A percentile compares a stretch with the other conserved stretches of the same genome.
These are phyloP conservation scores for Alisma plantagoaquatica DNA, from an alignment of 106 monocot species.

Conservation along the genomic window DNA sequence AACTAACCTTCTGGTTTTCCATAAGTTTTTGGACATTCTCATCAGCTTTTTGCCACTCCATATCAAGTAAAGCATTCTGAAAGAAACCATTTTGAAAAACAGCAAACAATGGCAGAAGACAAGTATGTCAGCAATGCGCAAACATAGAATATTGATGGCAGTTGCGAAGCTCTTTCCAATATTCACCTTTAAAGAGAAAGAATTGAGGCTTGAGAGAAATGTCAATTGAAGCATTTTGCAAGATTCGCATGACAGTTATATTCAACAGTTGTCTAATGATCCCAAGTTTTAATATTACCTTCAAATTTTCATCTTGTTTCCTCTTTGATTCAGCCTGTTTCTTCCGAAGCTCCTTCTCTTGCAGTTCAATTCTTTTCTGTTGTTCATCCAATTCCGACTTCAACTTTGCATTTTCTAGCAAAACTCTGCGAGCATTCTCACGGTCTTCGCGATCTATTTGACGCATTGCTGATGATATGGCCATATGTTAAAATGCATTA, in stretches of 20 bases:
- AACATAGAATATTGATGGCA: too few species aligned
- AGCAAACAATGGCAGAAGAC: too few species aligned
- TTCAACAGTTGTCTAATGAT: too few species aligned
- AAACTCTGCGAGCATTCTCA: conserved; percentile 52
- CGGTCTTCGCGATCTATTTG: conserved; percentile 52
- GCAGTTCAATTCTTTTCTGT: conserved; percentile 49
- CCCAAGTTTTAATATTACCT: too few species aligned
- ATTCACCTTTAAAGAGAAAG: too few species aligned
- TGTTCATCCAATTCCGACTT: conserved; percentile 56
- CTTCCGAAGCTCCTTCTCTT: conserved; percentile 42
- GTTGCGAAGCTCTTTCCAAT: too few species aligned
- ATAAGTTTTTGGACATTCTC: conserved; percentile 55
- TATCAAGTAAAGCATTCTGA: conserved; percentile 40
- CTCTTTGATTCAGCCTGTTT: conserved; percentile 40
- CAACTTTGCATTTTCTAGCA: conserved; percentile 71
- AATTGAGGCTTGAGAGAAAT: too few species aligned
- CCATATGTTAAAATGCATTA: too few species aligned
- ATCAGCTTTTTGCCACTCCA: conserved; percentile 60
- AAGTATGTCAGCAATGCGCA: too few species aligned
- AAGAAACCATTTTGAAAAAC: too few species aligned
- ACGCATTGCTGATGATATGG: conserved; percentile 48
- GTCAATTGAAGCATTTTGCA: too few species aligned
- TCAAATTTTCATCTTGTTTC: conserved; percentile 53
- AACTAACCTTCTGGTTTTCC: conserved; percentile 78
- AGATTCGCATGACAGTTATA: too few species aligned